A percentile compares a stretch with the other conserved stretches of the same genome.
These are phyloP conservation scores for Trichophyton mentagrophytes DNA, from an alignment of 2,329 filamentous ascomycete genomes.

Conservation along the genomic window DNA sequence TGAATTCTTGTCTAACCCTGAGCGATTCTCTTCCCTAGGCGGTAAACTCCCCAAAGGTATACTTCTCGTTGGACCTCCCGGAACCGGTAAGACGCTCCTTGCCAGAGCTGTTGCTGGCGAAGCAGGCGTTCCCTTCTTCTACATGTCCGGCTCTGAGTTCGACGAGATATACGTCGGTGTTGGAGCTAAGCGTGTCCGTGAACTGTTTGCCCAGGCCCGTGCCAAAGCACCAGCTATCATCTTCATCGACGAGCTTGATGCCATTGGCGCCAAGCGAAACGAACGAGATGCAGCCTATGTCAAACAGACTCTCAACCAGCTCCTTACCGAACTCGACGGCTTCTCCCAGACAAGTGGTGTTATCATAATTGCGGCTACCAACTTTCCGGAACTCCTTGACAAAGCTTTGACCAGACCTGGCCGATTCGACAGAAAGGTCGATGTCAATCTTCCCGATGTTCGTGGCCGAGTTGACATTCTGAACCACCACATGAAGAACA, in stretches of 20 bases:
- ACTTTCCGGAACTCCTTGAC: constrained; percentile 87
- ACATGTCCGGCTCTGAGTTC: constrained; percentile 98
- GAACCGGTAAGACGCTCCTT: constrained; percentile 92
- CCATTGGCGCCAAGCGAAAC: constrained; percentile 87
- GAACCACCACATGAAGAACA: constrained; percentile 84
- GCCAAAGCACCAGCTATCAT: constrained; percentile 82
- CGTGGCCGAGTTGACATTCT: constrained; percentile 85
- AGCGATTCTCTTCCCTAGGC: constrained; percentile 84
- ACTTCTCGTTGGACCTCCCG: constrained; percentile 83
- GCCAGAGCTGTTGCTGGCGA: constrained; percentile 93
- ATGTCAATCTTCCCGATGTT: constrained; percentile 80
- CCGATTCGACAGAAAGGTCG: constrained; percentile 87
- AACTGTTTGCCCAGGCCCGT: constrained; percentile 74
- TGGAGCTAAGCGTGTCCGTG: constrained; percentile 87
- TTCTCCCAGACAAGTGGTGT: constrained; percentile 92
- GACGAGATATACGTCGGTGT: constrained; percentile 98
- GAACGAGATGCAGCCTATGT: constrained; percentile 87
- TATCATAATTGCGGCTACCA: constrained; percentile 91
- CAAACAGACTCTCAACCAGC: constrained; percentile 94
- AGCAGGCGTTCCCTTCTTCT: constrained; percentile 97
- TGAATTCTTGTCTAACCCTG: constrained; percentile 86
- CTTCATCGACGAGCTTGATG: constrained; percentile 89
- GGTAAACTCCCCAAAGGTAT: constrained; percentile 97
- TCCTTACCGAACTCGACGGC: constrained; percentile 91
- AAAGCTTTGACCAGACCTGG: constrained; percentile 89